These are phyloP conservation scores for Pleomassaria siparia DNA, from an alignment of 2,329 filamentous ascomycete genomes.

Conservation along the genomic window DNA sequence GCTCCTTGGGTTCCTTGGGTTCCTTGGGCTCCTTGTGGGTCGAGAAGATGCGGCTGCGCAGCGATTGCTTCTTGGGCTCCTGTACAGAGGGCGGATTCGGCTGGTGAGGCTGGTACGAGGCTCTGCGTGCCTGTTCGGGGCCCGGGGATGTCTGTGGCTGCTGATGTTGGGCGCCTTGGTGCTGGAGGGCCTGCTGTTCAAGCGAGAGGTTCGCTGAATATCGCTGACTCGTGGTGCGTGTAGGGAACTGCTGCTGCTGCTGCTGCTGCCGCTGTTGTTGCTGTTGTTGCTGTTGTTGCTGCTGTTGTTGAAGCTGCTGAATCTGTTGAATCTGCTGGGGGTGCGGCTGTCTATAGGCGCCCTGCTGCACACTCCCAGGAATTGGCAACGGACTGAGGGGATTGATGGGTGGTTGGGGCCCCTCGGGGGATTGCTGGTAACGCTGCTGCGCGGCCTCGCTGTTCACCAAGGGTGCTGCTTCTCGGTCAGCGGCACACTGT, in stretches of 20 bases:
- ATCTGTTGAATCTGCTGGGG: constrained; percentile 18
- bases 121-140: constrained; percentile 26
- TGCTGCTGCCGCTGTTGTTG: constrained; percentile 19
- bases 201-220: constrained; percentile 36
- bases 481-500: constrained; percentile 34
- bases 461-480: constrained; percentile 39
- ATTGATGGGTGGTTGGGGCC: constrained; percentile 15
- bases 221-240: constrained; percentile 32
- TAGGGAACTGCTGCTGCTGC: constrained; percentile 24
- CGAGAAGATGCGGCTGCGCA: constrained; percentile 36
- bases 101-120: constrained; percentile 26
- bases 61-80: constrained; percentile 35
- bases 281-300: constrained; percentile 18
- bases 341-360: constrained; percentile 7
- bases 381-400: constrained; percentile 7
- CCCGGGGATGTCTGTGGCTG: constrained; percentile 24
- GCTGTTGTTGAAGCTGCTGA: constrained; percentile 16
- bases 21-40: no score
- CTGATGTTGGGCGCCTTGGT: constrained; percentile 19
- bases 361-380: constrained; percentile 1
- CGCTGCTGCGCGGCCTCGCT: constrained; percentile 32
- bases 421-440: constrained; percentile 21
- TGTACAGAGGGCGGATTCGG: constrained; percentile 11
- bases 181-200: constrained; percentile 28
- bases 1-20: no score